Conservation (phyloP, 2,329 filamentous ascomycete species). For the Sclerotinia minor region DNA sequence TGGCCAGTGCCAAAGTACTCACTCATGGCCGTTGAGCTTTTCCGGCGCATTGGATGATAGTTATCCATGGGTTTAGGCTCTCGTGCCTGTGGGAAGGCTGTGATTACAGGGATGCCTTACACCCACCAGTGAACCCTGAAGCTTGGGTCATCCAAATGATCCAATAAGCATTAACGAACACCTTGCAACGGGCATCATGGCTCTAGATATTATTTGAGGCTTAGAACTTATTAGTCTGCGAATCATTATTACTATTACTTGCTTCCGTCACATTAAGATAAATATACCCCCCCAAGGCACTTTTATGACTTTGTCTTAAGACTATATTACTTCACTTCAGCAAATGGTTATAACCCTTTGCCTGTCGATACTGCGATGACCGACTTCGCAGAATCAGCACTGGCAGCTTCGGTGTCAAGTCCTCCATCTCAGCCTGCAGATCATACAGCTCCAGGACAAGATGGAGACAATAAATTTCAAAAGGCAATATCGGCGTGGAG, state of each 20-base stretch:
- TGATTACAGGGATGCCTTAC: conserved; percentile 22
- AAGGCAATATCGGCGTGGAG: conserved; percentile 94
- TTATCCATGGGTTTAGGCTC: conserved; percentile 19
- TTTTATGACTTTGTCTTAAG: not conserved
- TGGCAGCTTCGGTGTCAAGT: conserved; percentile 29
- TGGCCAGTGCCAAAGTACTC: conserved; percentile 11
- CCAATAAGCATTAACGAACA: conserved; percentile 22
- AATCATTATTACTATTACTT: not conserved
- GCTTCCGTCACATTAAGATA: not conserved
- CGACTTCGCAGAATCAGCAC: conserved; percentile 36
- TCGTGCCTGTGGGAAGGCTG: conserved; percentile 22
- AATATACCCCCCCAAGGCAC: not conserved
- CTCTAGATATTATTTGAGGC: not conserved
- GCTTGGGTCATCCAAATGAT: conserved; percentile 1
- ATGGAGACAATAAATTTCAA: conserved; percentile 89
- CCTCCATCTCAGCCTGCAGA: conserved; percentile 26
- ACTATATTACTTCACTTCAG: not conserved
- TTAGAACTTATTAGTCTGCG: conserved; percentile 4
- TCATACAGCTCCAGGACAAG: conserved; percentile 38
- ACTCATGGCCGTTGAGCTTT: conserved; percentile 12
- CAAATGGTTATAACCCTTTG: conserved; percentile 11
- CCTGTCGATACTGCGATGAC: conserved; percentile 34
- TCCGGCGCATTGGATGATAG: conserved; percentile 23
- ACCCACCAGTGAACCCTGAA: conserved; percentile 2
- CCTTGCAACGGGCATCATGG: conserved; percentile 14